These are phyloP conservation scores for Penicillium taxi DNA, from an alignment of 495 filamentous ascomycete species.

Conservation along the genomic window DNA sequence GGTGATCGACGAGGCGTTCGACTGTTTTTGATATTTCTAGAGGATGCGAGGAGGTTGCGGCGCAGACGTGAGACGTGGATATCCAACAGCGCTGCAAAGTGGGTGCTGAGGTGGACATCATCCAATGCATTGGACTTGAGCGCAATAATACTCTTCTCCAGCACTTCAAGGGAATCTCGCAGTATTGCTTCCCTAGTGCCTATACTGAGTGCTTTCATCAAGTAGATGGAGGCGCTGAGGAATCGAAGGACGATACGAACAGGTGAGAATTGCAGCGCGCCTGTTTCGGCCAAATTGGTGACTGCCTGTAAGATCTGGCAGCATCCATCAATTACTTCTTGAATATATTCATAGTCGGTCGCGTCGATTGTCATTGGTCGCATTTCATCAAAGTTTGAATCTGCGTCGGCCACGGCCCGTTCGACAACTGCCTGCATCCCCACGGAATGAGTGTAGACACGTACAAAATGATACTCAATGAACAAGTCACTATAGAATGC, in stretches of 20 bases:
- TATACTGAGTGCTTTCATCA: constrained; percentile 47
- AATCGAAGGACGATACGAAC: constrained; percentile 47
- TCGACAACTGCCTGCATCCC: constrained; percentile 50
- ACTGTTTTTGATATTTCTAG: constrained; percentile 20
- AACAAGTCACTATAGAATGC: constrained; percentile 40
- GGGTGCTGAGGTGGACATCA: constrained; percentile 46
- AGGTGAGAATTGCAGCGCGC: constrained; percentile 41
- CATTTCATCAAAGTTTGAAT: constrained; percentile 32
- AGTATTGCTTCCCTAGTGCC: constrained; percentile 42
- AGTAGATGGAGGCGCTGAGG: constrained; percentile 45
- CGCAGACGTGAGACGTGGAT: constrained; percentile 40
- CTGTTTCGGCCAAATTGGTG: constrained; percentile 32
- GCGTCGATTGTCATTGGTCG: constrained; percentile 43
- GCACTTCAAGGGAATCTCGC: constrained; percentile 40
- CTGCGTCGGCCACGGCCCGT: constrained; percentile 34
- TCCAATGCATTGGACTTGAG: constrained; percentile 44
- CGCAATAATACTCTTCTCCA: constrained; percentile 41
- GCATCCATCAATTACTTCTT: constrained; percentile 49
- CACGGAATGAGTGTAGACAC: constrained; percentile 47
- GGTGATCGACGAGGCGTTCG: constrained; percentile 21
- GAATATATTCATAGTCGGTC: constrained; percentile 48
- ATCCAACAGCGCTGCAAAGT: constrained; percentile 45
- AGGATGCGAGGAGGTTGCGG: constrained; percentile 34
- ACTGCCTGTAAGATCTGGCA: constrained; percentile 44
- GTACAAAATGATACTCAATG: constrained; percentile 49